A percentile compares a stretch with the other conserved stretches of the same genome.
phyloP scores from a whole-genome alignment of 148 eudicot species.

The Salicornia ramosissima region DNA sequence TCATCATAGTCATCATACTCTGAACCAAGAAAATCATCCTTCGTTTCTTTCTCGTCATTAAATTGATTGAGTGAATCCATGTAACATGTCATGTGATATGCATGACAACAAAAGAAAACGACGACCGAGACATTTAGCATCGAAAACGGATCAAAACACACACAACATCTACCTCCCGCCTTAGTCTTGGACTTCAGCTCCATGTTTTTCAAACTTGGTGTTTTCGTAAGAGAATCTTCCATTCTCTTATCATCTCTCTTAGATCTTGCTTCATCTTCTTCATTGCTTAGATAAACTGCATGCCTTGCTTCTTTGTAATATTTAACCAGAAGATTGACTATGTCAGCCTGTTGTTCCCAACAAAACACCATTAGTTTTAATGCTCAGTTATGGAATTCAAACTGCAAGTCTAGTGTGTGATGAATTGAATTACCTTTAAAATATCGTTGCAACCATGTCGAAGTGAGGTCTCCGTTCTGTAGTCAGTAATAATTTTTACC shows the following conservation, averaged over 20 bases:
- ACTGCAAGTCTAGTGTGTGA: constrained; percentile 1
- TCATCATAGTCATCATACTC: constrained; percentile 47
- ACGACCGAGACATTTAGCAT: constrained; percentile 69
- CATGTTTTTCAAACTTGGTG: constrained; percentile 46
- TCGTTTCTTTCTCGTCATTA: constrained; percentile 36
- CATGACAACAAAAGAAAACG: constrained; percentile 87
- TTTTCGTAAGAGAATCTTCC: constrained; percentile 35
- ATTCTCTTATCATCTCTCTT: constrained; percentile 53
- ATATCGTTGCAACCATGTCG: constrained; percentile 95
- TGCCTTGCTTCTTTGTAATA: constrained; percentile 90
- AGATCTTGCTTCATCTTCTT: constrained; percentile 62
- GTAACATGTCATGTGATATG: constrained; percentile 80
- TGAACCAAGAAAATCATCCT: constrained; percentile 16
- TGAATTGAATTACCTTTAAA: constrained; percentile 52
- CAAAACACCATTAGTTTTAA: not conserved
- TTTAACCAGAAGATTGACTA: constrained; percentile 71
- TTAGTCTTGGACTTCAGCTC: constrained; percentile 72
- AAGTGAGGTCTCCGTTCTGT: constrained; percentile 95
- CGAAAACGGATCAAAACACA: constrained; percentile 85
- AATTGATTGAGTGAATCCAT: constrained; percentile 59
- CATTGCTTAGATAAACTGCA: constrained; percentile 63
- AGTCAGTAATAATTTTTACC: constrained; percentile 88
- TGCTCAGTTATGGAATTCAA: not conserved
- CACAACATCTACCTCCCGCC: constrained; percentile 84
- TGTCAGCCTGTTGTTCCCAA: constrained; percentile 61